Conservation (phyloP, 257 asterid genomes). For the Paulownia fortunei region DNA sequence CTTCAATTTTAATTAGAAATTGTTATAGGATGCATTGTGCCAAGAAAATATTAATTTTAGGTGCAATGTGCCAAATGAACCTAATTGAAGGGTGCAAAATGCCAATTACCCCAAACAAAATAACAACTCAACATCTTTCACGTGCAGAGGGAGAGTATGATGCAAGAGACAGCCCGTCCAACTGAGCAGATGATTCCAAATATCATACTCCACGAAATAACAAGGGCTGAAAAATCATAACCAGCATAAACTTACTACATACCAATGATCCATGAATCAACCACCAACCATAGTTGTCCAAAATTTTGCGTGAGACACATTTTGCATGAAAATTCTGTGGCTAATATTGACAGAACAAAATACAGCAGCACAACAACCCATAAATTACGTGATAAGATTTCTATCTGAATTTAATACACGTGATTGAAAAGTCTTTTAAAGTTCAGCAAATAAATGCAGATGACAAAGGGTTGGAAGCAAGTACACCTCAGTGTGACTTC, state of each 20-base stretch:
- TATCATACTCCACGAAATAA: background rate
- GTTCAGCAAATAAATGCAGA: too few relatives aligned
- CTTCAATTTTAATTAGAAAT: too few relatives aligned
- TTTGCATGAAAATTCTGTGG: background rate
- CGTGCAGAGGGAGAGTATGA: background rate
- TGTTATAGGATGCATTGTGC: too few relatives aligned
- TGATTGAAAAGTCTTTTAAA: too few relatives aligned
- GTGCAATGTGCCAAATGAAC: too few relatives aligned
- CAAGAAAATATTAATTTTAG: too few relatives aligned
- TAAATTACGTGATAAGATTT: background rate
- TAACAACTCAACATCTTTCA: background rate
- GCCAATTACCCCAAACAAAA: too few relatives aligned
- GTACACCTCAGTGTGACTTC: slow-evolving; percentile 13
- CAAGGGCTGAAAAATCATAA: background rate
- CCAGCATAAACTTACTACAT: background rate
- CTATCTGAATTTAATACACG: background rate
- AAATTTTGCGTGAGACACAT: background rate
- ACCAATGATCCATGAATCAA: background rate
- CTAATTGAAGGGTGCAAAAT: too few relatives aligned
- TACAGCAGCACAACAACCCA: background rate
- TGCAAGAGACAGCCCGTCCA: background rate
- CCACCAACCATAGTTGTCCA: background rate
- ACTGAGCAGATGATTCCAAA: background rate
- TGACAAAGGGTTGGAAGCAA: background rate
- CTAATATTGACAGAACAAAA: background rate